phyloP scores from a whole-genome alignment of 2,329 filamentous ascomycete genomes.

The Truncatella angustata region DNA sequence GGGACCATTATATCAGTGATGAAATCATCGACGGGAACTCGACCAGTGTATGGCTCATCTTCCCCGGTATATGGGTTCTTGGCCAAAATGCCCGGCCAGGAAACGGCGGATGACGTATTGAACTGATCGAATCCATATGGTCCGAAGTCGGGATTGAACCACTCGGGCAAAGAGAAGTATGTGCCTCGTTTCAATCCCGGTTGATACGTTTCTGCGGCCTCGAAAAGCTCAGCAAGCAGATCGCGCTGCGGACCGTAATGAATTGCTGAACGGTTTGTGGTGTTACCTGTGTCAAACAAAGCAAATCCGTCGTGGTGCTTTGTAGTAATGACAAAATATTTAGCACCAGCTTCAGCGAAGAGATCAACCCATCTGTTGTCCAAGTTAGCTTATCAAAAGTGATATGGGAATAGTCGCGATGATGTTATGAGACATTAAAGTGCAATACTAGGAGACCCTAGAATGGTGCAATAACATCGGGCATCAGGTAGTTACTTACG shows the following conservation, averaged over 20 bases:
- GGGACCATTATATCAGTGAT: conserved; percentile 38
- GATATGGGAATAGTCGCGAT: not conserved
- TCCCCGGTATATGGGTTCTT: conserved; percentile 37
- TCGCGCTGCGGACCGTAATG: conserved; percentile 36
- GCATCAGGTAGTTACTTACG: conserved; percentile 44
- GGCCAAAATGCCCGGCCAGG: conserved; percentile 34
- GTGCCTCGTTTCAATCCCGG: conserved; percentile 37
- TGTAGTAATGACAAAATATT: conserved; percentile 40
- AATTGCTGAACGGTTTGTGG: conserved; percentile 34
- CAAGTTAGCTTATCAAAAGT: conserved; percentile 16
- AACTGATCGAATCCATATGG: conserved; percentile 36
- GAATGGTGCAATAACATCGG: no score
- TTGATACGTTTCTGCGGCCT: conserved; percentile 34
- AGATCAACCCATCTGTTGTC: conserved; percentile 26
- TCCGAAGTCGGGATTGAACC: conserved; percentile 40
- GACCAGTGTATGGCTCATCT: conserved; percentile 37
- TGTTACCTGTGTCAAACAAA: conserved; percentile 34
- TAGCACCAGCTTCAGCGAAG: conserved; percentile 26
- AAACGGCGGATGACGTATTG: conserved; percentile 21
- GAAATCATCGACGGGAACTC: conserved; percentile 34
- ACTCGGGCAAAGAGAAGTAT: conserved; percentile 43
- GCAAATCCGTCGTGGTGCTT: conserved; percentile 43
- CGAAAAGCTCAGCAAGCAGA: conserved; percentile 36
- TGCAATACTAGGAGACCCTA: no score
- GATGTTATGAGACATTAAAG: no score